Evolutionary conservation across 352 stramenopile genomes (phyloP), one percentile per base, ranked within the genome.

Genomic region (Saprolegnia diclina): DNA sequence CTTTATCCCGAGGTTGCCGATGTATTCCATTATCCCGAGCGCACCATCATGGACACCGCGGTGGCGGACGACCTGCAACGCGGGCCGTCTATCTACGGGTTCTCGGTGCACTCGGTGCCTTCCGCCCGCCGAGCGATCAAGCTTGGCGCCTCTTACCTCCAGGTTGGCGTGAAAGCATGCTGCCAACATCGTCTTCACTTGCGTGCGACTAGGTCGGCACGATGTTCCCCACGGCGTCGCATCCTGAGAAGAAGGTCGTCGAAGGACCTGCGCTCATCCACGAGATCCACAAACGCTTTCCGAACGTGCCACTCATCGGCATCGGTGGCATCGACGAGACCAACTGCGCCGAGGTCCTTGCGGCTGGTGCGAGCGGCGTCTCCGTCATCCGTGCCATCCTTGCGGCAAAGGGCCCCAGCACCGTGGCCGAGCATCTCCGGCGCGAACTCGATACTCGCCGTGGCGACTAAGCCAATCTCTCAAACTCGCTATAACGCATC

Each of bases 181-280:
- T 32, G 35, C 32, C 16, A 21, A 45, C 11, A 0, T 24, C 18
- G 6, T 63, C 29, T 35, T 35, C 29, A 35, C 29, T 2, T 35
- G 29, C 29, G 5, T 2, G 2, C 2, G 0, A 18, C 14, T 32
- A 69, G 63, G 63, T 69, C 26, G 79, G 79, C 1, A 87, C 79
- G 14, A 87, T 87, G 79, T 87, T 87, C 48, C 55, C 63, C 1
- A 87, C 79, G 13, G 38, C 59, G 13, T 82, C 79, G 0, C 79
- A 87, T 14, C 79, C 79, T 1, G 79, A 87, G 24, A 87, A 87
- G 68, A 46, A 19, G 13, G 42, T 48, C 9, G 26, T 85, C 0
- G 77, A 87, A 77, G 79, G 79, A 0, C 79, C 79, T 0, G 32
- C 67, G 9, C 32, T 87, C 21, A 56, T 87, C 32, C 32, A 38